Percentiles rank a stretch among this genome's conserved stretches.
These are phyloP conservation scores for Saccharomycodes ludwigii DNA, from an alignment of 805 yeast species.

Conservation along the genomic window DNA sequence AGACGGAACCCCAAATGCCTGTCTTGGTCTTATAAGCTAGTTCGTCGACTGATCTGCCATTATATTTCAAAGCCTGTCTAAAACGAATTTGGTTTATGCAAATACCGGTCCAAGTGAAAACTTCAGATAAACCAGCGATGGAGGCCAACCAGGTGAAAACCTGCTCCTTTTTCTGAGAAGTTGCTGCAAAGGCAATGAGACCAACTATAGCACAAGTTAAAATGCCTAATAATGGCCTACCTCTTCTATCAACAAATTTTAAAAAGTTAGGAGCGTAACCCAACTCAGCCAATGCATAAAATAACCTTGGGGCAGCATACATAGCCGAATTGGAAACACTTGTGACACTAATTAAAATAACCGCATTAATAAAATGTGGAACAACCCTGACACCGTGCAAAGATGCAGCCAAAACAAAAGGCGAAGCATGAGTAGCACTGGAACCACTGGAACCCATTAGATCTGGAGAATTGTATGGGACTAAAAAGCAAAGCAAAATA, in stretches of 20 bases:
- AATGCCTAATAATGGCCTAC: slow-evolving; percentile 50
- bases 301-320: slow-evolving; percentile 34
- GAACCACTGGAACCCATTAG: slow-evolving; percentile 35
- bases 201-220: slow-evolving; percentile 38
- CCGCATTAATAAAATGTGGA: slow-evolving; percentile 54
- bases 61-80: slow-evolving; percentile 39
- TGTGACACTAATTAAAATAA: slow-evolving; percentile 47
- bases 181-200: slow-evolving; percentile 47
- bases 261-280: slow-evolving; percentile 47
- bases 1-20: slow-evolving; percentile 38
- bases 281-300: slow-evolving; percentile 43
- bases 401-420: slow-evolving; percentile 61
- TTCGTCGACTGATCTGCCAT: slow-evolving; percentile 34
- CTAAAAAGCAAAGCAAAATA: slow-evolving; percentile 42
- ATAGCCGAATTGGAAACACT: slow-evolving; percentile 51
- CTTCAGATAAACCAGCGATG: slow-evolving; percentile 42
- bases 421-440: slow-evolving; percentile 51
- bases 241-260: slow-evolving; percentile 42
- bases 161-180: slow-evolving; percentile 35
- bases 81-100: slow-evolving; percentile 41
- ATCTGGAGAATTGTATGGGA: slow-evolving; percentile 43
- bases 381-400: slow-evolving; percentile 42
- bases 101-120: slow-evolving; percentile 49
- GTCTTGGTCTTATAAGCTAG: slow-evolving; percentile 38
- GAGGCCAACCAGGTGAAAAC: slow-evolving; percentile 53